phyloP scores from a whole-genome alignment of 116 monocot species.

The Posidonia oceanica region DNA sequence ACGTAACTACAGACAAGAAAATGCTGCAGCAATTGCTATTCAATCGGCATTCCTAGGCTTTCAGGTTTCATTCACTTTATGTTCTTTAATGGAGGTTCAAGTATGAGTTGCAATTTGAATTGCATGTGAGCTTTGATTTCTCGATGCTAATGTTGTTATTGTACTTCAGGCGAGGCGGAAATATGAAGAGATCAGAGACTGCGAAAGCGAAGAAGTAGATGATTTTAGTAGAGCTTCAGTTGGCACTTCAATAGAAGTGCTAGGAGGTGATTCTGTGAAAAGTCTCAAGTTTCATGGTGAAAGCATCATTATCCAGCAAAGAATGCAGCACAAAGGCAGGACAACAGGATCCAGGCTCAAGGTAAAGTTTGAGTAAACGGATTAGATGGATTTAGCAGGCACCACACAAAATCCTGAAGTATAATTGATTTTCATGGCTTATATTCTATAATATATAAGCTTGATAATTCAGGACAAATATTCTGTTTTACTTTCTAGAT shows the following conservation, averaged over 20 bases:
- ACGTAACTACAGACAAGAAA: slow-evolving; percentile 7
- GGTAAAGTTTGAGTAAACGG: slow-evolving; percentile 11
- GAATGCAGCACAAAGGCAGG: slow-evolving; percentile 21
- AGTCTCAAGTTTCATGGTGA: slow-evolving; percentile 25
- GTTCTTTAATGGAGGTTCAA: not conserved
- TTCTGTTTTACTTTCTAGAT: too few relatives aligned
- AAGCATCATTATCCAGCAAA: slow-evolving; percentile 10
- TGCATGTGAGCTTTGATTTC: too few relatives aligned
- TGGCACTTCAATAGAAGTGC: slow-evolving; percentile 52
- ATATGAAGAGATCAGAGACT: slow-evolving; percentile 1
- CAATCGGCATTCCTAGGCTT: slow-evolving; percentile 75
- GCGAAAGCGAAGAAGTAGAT: slow-evolving; percentile 1
- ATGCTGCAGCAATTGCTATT: slow-evolving; percentile 49
- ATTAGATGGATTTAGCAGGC: too few relatives aligned
- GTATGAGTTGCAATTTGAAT: too few relatives aligned
- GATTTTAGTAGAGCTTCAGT: slow-evolving; percentile 19
- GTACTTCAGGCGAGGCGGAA: slow-evolving; percentile 36
- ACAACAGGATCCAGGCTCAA: slow-evolving; percentile 31
- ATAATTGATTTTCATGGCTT: too few relatives aligned
- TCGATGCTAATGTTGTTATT: not conserved
- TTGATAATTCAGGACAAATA: too few relatives aligned
- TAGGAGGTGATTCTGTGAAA: slow-evolving; percentile 45
- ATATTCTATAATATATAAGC: too few relatives aligned
- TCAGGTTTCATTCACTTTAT: slow-evolving; percentile 29
- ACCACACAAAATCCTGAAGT: too few relatives aligned